Base-by-base conservation (phyloP, 177 flowering plant genomes). In the Vitis hybrid region DNA sequence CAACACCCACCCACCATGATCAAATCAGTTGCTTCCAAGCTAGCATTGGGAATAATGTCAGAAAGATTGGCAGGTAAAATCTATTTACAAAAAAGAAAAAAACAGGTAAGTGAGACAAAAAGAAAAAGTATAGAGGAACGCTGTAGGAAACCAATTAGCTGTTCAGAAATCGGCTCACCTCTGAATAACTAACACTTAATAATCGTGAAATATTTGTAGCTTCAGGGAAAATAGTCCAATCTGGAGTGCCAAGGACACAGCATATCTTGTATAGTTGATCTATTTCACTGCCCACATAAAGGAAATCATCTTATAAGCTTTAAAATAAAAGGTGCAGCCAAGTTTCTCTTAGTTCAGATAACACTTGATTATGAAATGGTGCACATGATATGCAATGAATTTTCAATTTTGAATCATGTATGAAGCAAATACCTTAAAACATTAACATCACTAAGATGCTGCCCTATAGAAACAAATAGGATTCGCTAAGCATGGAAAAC, bases 251-350 rank as follows among this genome's bases (percentile, higher is more conserved):
- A 62, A 90, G 90, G 70, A 93, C 83, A 75, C 85, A 72, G 72
- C 92, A 90, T 74, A 93, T 91, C 80, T 93, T 93, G 89, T 83
- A 83, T 66, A 91, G 74, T 74, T 93, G 97, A 78, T 93, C 98
- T 67, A 79, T 81, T 83, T 90, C 98, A 86, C 98, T 92, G 90
- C 47, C 61, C 74, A 80, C 9, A 64, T 2, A 10, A 66, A 50
- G 50, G 31, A 66, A 63, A 13, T 47, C 14, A 18, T 50, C 50
- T 17, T 3, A 50, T 65, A 6, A 64, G 11, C 19, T 58, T 33
- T 17, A 44, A 58, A 14, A 3, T 22, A 58, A 18, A 68, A 3
- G 22, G 0, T 18, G 11, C 19, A 59, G n/a, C 20, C 19, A n/a
- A 9, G 44, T 62, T 62, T 11, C 47, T 38, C 47, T 38, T 38